Evolutionary conservation across 148 eudicot species (phyloP).

Genomic region (Rhododendron ferrugineum): DNA sequence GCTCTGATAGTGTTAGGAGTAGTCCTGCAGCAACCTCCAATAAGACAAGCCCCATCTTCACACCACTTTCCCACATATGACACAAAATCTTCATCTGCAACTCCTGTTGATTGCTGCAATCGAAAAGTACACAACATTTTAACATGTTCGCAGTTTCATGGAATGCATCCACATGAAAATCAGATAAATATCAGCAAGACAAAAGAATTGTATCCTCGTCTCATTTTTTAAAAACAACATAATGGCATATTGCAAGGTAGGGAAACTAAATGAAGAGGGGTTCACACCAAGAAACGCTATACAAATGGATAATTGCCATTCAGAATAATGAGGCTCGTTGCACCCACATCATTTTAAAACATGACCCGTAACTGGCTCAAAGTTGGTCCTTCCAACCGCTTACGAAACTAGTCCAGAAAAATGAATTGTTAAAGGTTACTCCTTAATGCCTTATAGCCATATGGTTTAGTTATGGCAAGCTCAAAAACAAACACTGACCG

Average conservation of each 20-base stretch:
- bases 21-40: conserved; percentile 96
- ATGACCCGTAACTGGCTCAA: not conserved
- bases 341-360: not conserved
- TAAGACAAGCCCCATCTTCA: conserved; percentile 71
- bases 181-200: not conserved
- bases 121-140: not conserved
- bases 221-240: not conserved
- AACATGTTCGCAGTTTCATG: not conserved
- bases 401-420: not conserved
- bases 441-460: not conserved
- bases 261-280: not conserved
- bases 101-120: conserved; percentile 73
- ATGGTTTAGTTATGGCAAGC: not conserved
- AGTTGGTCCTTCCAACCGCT: not conserved
- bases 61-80: conserved; percentile 71
- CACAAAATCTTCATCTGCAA: conserved; percentile 69
- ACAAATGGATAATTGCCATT: not conserved
- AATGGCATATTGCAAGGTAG: not conserved
- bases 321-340: not conserved
- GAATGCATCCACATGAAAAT: not conserved
- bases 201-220: not conserved
- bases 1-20: conserved; percentile 74
- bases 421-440: not conserved
- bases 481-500: not conserved
- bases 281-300: not conserved